Conservation (phyloP, 2,329 filamentous ascomycete genomes). For the Sclerotiophoma versabilis region DNA sequence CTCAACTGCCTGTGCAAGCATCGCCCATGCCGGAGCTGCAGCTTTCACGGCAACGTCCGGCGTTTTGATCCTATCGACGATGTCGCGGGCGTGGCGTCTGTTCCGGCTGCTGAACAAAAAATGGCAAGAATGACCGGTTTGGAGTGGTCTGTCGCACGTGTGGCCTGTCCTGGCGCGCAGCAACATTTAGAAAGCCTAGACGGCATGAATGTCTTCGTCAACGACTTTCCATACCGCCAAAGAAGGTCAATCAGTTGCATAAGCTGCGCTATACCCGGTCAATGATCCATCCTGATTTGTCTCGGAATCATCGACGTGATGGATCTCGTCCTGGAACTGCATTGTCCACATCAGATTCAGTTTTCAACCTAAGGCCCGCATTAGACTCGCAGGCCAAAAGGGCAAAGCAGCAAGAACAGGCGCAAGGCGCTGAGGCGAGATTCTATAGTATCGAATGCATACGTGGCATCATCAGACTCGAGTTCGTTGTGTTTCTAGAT, state of each 20-base stretch:
- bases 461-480: constrained; percentile 24
- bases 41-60: constrained; percentile 26
- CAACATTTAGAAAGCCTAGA: constrained; percentile 6
- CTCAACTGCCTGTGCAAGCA: constrained; percentile 36
- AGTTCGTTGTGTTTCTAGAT: constrained; percentile 34
- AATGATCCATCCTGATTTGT: constrained; percentile 12
- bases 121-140: constrained; percentile 22
- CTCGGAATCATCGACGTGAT: neutral
- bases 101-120: neutral
- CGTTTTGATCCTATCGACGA: constrained; percentile 37
- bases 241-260: constrained; percentile 18
- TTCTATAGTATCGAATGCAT: constrained; percentile 32
- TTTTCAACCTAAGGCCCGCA: constrained; percentile 16
- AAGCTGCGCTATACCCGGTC: constrained; percentile 24
- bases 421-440: constrained; percentile 22
- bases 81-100: constrained; percentile 25
- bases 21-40: constrained; percentile 33
- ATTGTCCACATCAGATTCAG: constrained; percentile 11
- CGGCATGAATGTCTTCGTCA: constrained; percentile 1
- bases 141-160: constrained; percentile 36
- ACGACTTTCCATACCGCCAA: constrained; percentile 21
- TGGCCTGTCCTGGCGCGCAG: constrained; percentile 33
- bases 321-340: neutral
- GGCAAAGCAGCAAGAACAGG: constrained; percentile 18
- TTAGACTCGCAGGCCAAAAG: constrained; percentile 20